Evolutionary conservation across 306 rosid genomes (phyloP).

Genomic region (Inga laurina): DNA sequence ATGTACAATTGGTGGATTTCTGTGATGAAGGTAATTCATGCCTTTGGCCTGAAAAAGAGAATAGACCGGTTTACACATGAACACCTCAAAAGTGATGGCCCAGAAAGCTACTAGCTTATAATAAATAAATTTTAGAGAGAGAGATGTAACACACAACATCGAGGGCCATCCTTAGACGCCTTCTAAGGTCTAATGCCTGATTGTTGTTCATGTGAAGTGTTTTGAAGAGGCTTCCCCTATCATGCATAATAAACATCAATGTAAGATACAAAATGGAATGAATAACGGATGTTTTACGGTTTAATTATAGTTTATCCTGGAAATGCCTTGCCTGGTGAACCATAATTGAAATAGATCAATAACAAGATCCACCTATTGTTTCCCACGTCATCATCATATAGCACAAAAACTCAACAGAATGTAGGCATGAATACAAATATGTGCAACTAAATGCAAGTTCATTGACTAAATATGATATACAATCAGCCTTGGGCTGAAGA

Average conservation of each 20-base stretch:
- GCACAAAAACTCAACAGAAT: neutral
- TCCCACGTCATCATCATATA: neutral
- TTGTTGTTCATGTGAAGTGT: constrained; percentile 66
- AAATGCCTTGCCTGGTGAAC: neutral
- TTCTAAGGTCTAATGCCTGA: constrained; percentile 62
- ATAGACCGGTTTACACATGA: constrained; percentile 11
- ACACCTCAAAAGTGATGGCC: constrained; percentile 14
- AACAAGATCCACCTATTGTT: neutral
- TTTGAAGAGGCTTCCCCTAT: constrained; percentile 82
- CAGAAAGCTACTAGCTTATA: constrained; percentile 8
- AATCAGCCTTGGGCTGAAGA: constrained; percentile 12
- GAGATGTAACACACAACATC: constrained; percentile 62
- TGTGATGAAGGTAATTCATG: constrained; percentile 78
- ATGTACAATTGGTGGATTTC: constrained; percentile 83
- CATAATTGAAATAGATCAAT: neutral
- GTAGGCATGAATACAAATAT: neutral
- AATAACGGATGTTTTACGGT: neutral
- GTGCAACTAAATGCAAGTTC: constrained; percentile 24
- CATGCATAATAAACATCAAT: constrained; percentile 32
- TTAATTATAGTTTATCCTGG: neutral
- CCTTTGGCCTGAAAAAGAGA: constrained; percentile 66
- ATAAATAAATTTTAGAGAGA: constrained; percentile 1
- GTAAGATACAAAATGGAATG: neutral
- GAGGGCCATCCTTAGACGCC: constrained; percentile 75
- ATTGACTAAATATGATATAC: constrained; percentile 2